phyloP scores from a whole-genome alignment of 805 yeast species.

The Dipodascus albidus region DNA sequence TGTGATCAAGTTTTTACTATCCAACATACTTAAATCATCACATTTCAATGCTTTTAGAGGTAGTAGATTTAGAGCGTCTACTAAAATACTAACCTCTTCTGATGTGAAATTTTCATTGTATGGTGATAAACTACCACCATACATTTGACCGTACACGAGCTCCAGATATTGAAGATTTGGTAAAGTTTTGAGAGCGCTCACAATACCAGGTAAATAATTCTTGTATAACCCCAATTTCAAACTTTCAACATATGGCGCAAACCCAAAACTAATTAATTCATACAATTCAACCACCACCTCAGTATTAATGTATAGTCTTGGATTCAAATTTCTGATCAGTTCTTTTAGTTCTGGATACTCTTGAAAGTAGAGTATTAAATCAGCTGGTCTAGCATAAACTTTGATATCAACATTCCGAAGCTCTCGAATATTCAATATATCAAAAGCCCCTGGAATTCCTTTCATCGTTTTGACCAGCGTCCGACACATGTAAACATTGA shows the following conservation, averaged over 20 bases:
- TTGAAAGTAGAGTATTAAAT: background rate
- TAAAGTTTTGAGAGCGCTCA: background rate
- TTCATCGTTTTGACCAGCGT: background rate
- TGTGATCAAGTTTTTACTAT: background rate
- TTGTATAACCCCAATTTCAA: background rate
- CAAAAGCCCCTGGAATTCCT: background rate
- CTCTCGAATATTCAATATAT: background rate
- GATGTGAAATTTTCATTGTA: no score
- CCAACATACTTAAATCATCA: background rate
- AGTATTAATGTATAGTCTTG: background rate
- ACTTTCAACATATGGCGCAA: background rate
- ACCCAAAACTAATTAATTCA: background rate
- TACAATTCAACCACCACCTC: background rate
- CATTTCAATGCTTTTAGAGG: background rate
- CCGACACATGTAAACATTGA: background rate
- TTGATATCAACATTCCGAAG: background rate
- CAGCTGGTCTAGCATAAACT: background rate
- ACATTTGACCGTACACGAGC: background rate
- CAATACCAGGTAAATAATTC: background rate
- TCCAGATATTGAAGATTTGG: background rate
- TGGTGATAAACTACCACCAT: background rate
- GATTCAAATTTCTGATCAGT: background rate
- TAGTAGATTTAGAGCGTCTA: background rate
- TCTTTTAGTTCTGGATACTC: background rate
- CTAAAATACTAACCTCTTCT: background rate